These are phyloP conservation scores for Salinomyces thailandicus DNA, from an alignment of 2,329 filamentous ascomycete species.

Conservation along the genomic window DNA sequence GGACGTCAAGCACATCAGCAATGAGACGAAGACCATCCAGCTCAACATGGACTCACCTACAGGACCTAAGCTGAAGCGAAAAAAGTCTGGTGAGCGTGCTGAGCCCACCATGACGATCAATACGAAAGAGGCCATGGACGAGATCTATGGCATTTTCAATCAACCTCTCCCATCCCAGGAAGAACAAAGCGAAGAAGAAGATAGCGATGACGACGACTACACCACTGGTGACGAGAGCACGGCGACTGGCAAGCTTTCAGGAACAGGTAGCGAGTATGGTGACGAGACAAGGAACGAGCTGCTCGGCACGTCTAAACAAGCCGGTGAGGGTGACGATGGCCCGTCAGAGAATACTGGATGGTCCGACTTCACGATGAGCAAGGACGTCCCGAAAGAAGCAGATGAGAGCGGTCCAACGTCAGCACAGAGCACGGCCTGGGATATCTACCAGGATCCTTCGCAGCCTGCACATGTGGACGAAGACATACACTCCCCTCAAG, in stretches of 20 bases:
- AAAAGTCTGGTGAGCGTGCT: conserved; percentile 54
- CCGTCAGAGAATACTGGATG: conserved; percentile 45
- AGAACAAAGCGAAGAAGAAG: conserved; percentile 52
- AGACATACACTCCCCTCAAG: conserved; percentile 38
- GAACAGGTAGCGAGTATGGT: conserved; percentile 52
- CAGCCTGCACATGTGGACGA: conserved; percentile 21
- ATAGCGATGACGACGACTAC: conserved; percentile 61
- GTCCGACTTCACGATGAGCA: conserved; percentile 74
- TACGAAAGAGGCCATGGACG: conserved; percentile 87
- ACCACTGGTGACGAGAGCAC: conserved; percentile 81
- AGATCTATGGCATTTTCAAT: conserved; percentile 96
- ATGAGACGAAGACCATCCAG: conserved; percentile 87
- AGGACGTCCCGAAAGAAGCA: conserved; percentile 50
- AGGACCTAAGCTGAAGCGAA: conserved; percentile 73
- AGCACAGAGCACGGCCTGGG: conserved; percentile 24
- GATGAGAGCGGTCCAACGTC: conserved; percentile 28
- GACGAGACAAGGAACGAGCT: conserved; percentile 50
- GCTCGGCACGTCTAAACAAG: conserved; percentile 25
- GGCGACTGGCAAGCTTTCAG: conserved; percentile 57
- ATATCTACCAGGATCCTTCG: conserved; percentile 27
- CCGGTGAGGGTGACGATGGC: background rate
- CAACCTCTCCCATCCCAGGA: conserved; percentile 55
- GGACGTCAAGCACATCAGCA: conserved; percentile 61
- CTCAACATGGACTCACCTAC: conserved; percentile 86
- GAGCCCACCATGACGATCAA: conserved; percentile 99